These are phyloP conservation scores for Arabis hirsuta DNA, from an alignment of 345 rosid genomes.

Conservation along the genomic window DNA sequence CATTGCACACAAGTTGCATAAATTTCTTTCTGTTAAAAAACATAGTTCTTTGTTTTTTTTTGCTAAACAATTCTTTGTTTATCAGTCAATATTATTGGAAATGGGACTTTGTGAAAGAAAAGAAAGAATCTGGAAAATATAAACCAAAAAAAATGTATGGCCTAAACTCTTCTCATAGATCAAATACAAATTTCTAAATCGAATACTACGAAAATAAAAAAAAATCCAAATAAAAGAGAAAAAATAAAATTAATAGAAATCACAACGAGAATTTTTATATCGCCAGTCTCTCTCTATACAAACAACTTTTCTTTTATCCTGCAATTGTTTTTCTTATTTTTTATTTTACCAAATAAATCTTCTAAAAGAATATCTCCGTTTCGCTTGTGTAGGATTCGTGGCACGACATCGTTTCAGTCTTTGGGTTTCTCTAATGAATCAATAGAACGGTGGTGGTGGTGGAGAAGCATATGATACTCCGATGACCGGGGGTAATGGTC, in stretches of 20 bases:
- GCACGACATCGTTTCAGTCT: not conserved
- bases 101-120: not conserved
- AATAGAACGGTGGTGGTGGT: slow-evolving; percentile 94
- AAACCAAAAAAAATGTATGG: slow-evolving; percentile 10
- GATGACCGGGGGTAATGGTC: slow-evolving; percentile 78
- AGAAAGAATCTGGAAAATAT: slow-evolving; percentile 32
- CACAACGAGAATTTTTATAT: slow-evolving; percentile 1
- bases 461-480: slow-evolving; percentile 90
- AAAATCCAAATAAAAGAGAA: not conserved
- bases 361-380: slow-evolving; percentile 13
- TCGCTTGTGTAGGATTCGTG: not conserved
- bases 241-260: slow-evolving; percentile 17
- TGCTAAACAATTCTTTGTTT: not conserved
- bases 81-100: not conserved
- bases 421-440: slow-evolving; percentile 60
- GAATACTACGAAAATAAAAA: not conserved
- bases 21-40: too few relatives aligned
- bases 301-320: slow-evolving; percentile 2
- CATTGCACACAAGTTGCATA: too few relatives aligned
- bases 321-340: slow-evolving; percentile 1
- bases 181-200: slow-evolving; percentile 7
- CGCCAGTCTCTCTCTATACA: slow-evolving; percentile 23
- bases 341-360: slow-evolving; percentile 20
- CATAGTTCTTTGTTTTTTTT: not conserved
- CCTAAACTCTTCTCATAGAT: slow-evolving; percentile 21